phyloP scores from a whole-genome alignment of 2,329 filamentous ascomycete species.

The Fusarium robinianum region DNA sequence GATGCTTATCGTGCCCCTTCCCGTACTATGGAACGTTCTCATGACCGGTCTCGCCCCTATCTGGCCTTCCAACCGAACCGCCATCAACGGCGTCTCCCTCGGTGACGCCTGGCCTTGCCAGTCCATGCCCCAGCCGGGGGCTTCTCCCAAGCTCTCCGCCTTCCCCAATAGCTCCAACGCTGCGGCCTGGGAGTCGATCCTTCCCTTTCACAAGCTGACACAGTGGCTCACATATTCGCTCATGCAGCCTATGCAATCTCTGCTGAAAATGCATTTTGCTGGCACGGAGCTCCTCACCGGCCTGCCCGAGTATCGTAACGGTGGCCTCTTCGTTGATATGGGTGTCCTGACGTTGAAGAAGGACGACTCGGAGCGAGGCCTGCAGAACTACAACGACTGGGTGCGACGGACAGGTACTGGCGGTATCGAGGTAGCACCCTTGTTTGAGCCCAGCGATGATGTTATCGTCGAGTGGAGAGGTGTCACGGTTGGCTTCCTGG shows the following conservation, averaged over 20 bases:
- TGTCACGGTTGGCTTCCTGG: conserved; percentile 64
- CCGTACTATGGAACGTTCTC: conserved; percentile 87
- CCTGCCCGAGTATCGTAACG: conserved; percentile 90
- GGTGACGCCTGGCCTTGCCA: conserved; percentile 95
- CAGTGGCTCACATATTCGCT: conserved; percentile 95
- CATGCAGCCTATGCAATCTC: conserved; percentile 85
- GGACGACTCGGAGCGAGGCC: conserved; percentile 69
- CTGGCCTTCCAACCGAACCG: conserved; percentile 86
- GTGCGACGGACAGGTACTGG: conserved; percentile 70
- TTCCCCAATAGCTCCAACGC: conserved; percentile 29
- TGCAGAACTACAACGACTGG: no score
- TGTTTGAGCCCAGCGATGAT: no score
- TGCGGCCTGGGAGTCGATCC: conserved; percentile 71
- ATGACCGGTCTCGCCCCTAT: no score
- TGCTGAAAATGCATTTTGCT: conserved; percentile 80
- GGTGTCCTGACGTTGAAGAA: conserved; percentile 78
- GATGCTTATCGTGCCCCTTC: conserved; percentile 82
- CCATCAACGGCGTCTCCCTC: conserved; percentile 82
- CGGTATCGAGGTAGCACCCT: conserved; percentile 57
- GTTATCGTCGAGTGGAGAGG: conserved; percentile 70
- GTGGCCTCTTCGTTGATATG: conserved; percentile 83
- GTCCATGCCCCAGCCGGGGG: conserved; percentile 72
- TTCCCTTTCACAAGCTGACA: conserved; percentile 92
- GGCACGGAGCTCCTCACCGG: conserved; percentile 83
- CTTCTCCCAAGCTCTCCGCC: conserved; percentile 41